These are phyloP conservation scores for Pythium sukuiense DNA, from an alignment of 352 stramenopile genomes.

Conservation along the genomic window DNA sequence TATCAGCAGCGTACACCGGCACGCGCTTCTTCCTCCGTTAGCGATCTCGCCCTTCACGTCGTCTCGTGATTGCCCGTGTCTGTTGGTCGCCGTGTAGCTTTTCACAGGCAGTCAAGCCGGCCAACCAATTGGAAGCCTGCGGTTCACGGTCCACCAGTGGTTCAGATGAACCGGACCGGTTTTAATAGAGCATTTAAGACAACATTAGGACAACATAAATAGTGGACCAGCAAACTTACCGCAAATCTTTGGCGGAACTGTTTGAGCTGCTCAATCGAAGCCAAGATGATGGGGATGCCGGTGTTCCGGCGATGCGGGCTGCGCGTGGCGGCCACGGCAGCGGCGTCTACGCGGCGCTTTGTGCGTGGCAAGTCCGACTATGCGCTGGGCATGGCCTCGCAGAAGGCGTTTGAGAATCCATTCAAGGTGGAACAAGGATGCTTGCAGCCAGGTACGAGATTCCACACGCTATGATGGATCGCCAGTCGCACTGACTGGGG, in stretches of 20 bases:
- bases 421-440: slow-evolving; percentile 48
- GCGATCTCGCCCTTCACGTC: slow-evolving; percentile 6
- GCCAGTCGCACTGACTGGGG: background rate
- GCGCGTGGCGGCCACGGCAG: background rate
- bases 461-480: background rate
- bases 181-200: background rate
- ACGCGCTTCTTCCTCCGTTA: background rate
- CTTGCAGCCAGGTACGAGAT: slow-evolving; percentile 48
- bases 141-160: slow-evolving; percentile 18
- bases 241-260: background rate
- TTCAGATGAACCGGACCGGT: slow-evolving; percentile 6
- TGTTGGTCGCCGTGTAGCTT: slow-evolving; percentile 11
- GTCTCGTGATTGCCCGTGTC: slow-evolving; percentile 13
- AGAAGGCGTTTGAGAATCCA: slow-evolving; percentile 37
- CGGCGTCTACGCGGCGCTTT: background rate
- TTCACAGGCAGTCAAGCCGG: slow-evolving; percentile 17
- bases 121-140: slow-evolving; percentile 26
- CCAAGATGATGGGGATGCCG: slow-evolving; percentile 12
- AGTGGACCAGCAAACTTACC: slow-evolving; percentile 8
- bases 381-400: slow-evolving; percentile 30
- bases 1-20: background rate
- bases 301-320: slow-evolving; percentile 10
- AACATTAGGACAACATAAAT: slow-evolving; percentile 9
- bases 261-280: background rate
- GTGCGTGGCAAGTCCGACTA: slow-evolving; percentile 8